Evolutionary conservation across 441 rosid species (phyloP), one percentile per base, ranked within the genome.

Genomic region (Sinapis alba): DNA sequence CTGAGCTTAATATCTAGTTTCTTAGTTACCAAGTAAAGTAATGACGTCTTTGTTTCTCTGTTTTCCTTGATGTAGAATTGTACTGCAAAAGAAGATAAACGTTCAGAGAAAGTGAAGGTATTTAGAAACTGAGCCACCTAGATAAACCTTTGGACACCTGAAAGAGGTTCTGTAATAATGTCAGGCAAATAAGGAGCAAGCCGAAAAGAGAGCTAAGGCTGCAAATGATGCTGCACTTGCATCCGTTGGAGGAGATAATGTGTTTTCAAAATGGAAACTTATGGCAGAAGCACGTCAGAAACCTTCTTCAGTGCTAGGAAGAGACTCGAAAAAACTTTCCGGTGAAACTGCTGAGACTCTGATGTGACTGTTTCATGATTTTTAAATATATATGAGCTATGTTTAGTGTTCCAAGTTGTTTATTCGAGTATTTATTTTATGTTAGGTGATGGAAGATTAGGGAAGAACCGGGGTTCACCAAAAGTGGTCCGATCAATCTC

Each of bases 191-290:
- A 92, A 87, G 76, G 86, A 85, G 53, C 87, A 84, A 60, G 94
- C 88, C 79, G 85, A 90, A 84, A 80, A 81, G 97, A 93, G 95
- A 83, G 61, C 96, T 15, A 87, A 88, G 6, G 99, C 93, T 76
- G 96, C 97, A 82, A 95, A 93, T 79, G 93, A 86, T 77, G 96
- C 96, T 81, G 99, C 92, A 27, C 89, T 84, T 68, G 93, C 89
- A 78, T 98, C 97, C 73, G 86, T 84, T 63, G 97, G 99, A 71
- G 98, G 96, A 68, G 90, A 89, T 73, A 92, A 93, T 86, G 60
- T 79, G 90, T 70, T 89, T 30, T 87, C 88, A n/a, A 95, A 91
- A 86, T 93, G 99, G 98, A 93, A 93, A 81, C 86, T 89, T 68
- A 90, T 90, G 97, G 98, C 93, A 69, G 92, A 91, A 87, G 94